Evolutionary conservation across 2,329 filamentous ascomycete species (phyloP).

Genomic region (Pochonia chlamydosporia): DNA sequence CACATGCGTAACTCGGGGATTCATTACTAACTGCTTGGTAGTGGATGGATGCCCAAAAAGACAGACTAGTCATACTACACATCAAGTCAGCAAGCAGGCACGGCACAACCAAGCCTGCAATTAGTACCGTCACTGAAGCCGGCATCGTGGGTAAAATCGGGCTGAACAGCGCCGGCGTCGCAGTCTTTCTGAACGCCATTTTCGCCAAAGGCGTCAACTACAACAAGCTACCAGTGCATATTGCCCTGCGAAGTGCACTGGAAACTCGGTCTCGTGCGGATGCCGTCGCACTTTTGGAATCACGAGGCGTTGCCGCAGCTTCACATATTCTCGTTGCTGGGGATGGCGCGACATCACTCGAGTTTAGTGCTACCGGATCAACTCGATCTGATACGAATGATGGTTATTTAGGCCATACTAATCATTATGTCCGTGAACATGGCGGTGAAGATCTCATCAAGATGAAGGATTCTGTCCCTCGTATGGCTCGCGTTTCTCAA

Average conservation of each 20-base stretch:
- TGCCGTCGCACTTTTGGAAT: neutral
- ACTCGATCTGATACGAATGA: neutral
- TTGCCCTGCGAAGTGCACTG: slow-evolving; percentile 50
- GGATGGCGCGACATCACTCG: neutral
- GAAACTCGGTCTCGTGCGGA: slow-evolving; percentile 37
- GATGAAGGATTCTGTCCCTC: neutral
- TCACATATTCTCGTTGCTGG: neutral
- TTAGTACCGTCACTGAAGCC: slow-evolving; percentile 52
- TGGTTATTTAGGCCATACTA: neutral
- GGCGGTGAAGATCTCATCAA: neutral
- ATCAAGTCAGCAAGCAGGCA: slow-evolving; percentile 36
- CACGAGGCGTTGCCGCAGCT: neutral
- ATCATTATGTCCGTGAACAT: neutral
- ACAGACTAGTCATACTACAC: neutral
- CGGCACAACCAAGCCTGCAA: slow-evolving; percentile 26
- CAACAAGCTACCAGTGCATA: slow-evolving; percentile 51
- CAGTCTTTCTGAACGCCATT: slow-evolving; percentile 57
- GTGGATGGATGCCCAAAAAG: neutral
- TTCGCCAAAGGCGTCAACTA: slow-evolving; percentile 47
- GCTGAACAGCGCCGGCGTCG: slow-evolving; percentile 53
- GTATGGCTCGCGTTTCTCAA: neutral
- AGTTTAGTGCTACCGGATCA: neutral
- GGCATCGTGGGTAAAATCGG: slow-evolving; percentile 63
- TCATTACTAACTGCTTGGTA: slow-evolving; percentile 19
- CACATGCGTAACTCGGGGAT: neutral